Evolutionary conservation across 768 basidiomycete genomes (phyloP), one percentile per base, ranked within the genome.

Genomic region (Lactarius pseudohatsudake): DNA sequence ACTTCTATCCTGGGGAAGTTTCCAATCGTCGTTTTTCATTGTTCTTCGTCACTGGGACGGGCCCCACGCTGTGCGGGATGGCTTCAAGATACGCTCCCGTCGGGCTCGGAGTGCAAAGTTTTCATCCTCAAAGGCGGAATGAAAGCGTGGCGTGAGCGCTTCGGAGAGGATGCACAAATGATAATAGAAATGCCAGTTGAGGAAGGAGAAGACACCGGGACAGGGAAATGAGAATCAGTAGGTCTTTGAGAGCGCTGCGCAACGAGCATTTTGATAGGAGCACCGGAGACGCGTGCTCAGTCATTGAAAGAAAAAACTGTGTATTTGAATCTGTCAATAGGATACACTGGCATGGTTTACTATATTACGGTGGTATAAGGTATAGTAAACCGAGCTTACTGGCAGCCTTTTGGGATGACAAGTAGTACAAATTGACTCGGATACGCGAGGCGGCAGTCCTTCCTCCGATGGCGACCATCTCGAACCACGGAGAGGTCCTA

Each of bases 101-200:
- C 58, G 7, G 57, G 61, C 11, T 67, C 69, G 18, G 36, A 38
- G 55, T 66, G 65, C 57, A 55, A 64, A 54, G 67, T 72, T 22
- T 47, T 72, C 28, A 65, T 72, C 32, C 68, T 74, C 22, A 65
- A 70, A 36, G 73, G 72, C 6, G 74, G 73, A 9, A 70, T 72
- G 28, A 71, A 68, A 55, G 74, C 66, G 20, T 75, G 75, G 73
- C 57, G 70, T 10, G 72, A 26, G 43, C 40, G 65, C 36, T 74
- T 68, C 57, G 71, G 62, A 16, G 69, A 64, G 22, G 72, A 70
- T 36, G 55, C 58, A 32, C 43, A 26, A n/a, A 59, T 72, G 50
- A 56, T 68, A 10, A 53, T 73, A 22, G 72, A 67, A 20, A 91
- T 96, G 28, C 93, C 95, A 11, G 28, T 9, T 8, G 65, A 61